Base-by-base conservation (phyloP, 805 yeast genomes). In the Saccharomyces kudriavzevii region DNA sequence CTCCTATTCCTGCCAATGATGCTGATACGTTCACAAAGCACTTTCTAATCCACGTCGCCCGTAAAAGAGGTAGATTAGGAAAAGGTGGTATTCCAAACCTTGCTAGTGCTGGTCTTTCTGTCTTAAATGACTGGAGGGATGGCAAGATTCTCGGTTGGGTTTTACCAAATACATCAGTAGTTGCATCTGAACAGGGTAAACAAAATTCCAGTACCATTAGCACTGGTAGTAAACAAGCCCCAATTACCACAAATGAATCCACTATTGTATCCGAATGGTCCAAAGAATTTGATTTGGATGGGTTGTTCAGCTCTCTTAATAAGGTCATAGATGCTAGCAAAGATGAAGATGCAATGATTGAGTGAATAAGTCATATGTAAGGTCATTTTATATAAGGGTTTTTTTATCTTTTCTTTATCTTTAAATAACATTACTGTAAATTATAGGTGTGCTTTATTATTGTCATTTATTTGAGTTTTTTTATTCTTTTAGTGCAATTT, bases 121-220 rank as follows among this genome's bases (percentile, higher is more conserved):
- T 94, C 11, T 76, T 94, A 66, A 89, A 81, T 63, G 99, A 94
- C 72, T 94, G 98, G 98, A 83, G 97, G 73, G 97, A 91, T 70
- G 99, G 99, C 55, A 82, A 94, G 68, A 83, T 94, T 63, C 72
- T 85, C 52, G 96, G 97, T 49, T 94, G 97, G 96, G 82, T 88
- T 2, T 72, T 84, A 62, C 96, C 96, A 50, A 85, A 74, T 47
- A 74, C 77, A 31, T 75, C 83, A 11, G 56, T 51, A 51, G 56
- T 63, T 22, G 53, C 63, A 22, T 60, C 63, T 29, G 58, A 60
- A 17, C 65, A 59, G 25, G 60, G 60, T 30, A 60, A 66, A 54
- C 52, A 61, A 48, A 49, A 61, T 28, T 65, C 81, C 9, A 56
- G 61, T 45, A 70, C 72, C 25, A 68, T 73, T 20, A 58, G 61